A percentile compares a stretch with the other conserved stretches of the same genome.
Conservation (phyloP, 2,329 filamentous ascomycete species). For the Curvularia lunata region DNA sequence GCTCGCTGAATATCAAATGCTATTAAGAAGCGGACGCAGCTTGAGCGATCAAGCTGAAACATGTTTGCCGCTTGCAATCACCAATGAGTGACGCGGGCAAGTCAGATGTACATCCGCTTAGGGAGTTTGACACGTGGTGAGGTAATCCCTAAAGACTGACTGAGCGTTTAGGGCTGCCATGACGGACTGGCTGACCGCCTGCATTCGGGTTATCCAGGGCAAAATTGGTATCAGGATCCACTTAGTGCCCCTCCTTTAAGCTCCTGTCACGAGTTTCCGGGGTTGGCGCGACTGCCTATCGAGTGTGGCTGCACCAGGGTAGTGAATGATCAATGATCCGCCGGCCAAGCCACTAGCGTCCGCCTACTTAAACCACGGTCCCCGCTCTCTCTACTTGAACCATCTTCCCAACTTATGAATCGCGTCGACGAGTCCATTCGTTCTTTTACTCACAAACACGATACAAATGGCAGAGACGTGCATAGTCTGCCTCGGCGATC, state of each 20-base stretch:
- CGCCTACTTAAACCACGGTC: constrained; percentile 29
- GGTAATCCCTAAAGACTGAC: constrained; percentile 30
- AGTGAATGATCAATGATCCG: constrained; percentile 21
- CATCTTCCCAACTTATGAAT: constrained; percentile 46
- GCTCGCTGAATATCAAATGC: constrained; percentile 5
- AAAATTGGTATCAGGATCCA: constrained; percentile 9
- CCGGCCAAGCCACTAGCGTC: constrained; percentile 28
- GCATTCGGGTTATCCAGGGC: constrained; percentile 9
- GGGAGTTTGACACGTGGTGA: constrained; percentile 43
- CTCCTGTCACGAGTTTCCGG: constrained; percentile 25
- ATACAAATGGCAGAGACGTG: constrained; percentile 68
- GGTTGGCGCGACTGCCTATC: constrained; percentile 29
- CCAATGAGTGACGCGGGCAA: constrained; percentile 29
- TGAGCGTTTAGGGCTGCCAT: constrained; percentile 18
- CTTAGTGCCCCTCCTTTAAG: constrained; percentile 10
- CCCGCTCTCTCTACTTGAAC: constrained; percentile 41
- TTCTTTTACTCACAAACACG: constrained; percentile 28
- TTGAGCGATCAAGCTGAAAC: constrained; percentile 31
- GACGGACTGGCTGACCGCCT: constrained; percentile 8
- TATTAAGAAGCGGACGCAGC: constrained; percentile 9
- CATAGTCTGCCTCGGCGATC: constrained; percentile 75
- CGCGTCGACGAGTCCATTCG: constrained; percentile 32
- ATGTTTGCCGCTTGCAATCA: constrained; percentile 42
- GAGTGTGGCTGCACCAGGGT: constrained; percentile 32
- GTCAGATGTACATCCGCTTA: constrained; percentile 37